A percentile compares a stretch with the other conserved stretches of the same genome.
These are phyloP conservation scores for Fomitopsis pulvina DNA, from an alignment of 768 basidiomycete genomes.

Conservation along the genomic window DNA sequence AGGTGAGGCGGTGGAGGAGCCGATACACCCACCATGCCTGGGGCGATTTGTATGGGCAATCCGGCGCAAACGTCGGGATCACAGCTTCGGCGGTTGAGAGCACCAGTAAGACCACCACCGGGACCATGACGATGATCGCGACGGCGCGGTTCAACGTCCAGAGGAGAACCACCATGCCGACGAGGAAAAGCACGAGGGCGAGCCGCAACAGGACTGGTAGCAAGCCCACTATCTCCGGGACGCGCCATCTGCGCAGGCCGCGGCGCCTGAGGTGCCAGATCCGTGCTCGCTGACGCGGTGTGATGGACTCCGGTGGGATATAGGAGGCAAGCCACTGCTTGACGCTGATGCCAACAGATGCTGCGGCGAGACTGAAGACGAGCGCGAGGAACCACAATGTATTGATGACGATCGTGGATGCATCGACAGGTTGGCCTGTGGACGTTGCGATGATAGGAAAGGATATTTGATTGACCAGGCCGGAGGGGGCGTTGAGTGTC, in stretches of 20 bases:
- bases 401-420: constrained; percentile 13
- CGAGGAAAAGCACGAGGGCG: constrained; percentile 15
- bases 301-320: constrained; percentile 11
- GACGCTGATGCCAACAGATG: constrained; percentile 18
- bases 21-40: constrained; percentile 9
- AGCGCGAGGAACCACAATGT: constrained; percentile 21
- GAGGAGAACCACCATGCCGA: constrained; percentile 16
- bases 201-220: constrained; percentile 15
- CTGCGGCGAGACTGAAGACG: constrained; percentile 18
- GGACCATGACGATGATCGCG: background rate
- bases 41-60: constrained; percentile 13
- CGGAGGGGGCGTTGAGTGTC: constrained; percentile 3
- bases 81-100: constrained; percentile 3
- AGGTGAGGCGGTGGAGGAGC: background rate
- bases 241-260: constrained; percentile 16
- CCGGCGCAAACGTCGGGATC: constrained; percentile 6
- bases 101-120: constrained; percentile 2
- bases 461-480: no score
- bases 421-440: constrained; percentile 1
- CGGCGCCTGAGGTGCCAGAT: constrained; percentile 19
- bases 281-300: constrained; percentile 15
- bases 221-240: constrained; percentile 5
- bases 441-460: no score
- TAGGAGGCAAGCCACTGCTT: constrained; percentile 23
- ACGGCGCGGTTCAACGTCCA: constrained; percentile 14